These are phyloP conservation scores for Monilinia fructicola DNA, from an alignment of 2,329 filamentous ascomycete species.

Conservation along the genomic window DNA sequence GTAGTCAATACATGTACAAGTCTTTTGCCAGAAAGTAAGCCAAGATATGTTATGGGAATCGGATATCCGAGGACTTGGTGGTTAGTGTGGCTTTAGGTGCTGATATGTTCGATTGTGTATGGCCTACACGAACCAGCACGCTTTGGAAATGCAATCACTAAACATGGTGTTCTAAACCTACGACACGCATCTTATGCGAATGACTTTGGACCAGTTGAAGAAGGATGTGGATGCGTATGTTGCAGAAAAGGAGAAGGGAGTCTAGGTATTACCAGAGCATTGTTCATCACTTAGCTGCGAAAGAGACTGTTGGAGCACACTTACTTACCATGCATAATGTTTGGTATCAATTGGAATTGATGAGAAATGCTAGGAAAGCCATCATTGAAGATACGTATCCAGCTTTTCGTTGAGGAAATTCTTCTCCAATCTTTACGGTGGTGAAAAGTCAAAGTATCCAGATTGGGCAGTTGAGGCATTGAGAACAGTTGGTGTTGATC, in stretches of 20 bases:
- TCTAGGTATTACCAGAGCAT: conserved; percentile 81
- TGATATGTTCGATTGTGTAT: conserved; percentile 99
- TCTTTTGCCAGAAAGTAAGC: conserved; percentile 83
- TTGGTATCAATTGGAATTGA: conserved; percentile 83
- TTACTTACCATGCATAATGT: conserved; percentile 93
- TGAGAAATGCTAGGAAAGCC: conserved; percentile 71
- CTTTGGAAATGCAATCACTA: conserved; percentile 92
- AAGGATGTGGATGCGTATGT: conserved; percentile 76
- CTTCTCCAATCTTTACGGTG: conserved; percentile 70
- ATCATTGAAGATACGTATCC: conserved; percentile 82
- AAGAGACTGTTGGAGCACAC: conserved; percentile 89
- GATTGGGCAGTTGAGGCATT: conserved; percentile 82
- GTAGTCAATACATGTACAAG: conserved; percentile 86
- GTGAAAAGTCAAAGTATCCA: conserved; percentile 66
- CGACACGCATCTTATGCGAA: conserved; percentile 71
- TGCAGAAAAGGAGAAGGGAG: conserved; percentile 70
- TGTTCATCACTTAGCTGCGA: conserved; percentile 85
- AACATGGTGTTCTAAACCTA: conserved; percentile 77
- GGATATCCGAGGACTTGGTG: conserved; percentile 95
- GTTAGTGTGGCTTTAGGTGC: conserved; percentile 92
- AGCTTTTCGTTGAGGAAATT: conserved; percentile 73
- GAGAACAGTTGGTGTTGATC: conserved; percentile 74
- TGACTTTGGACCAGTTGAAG: conserved; percentile 82
- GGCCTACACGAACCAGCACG: conserved; percentile 95
- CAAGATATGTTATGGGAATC: conserved; percentile 99